A percentile compares a stretch with the other conserved stretches of the same genome.
phyloP scores from a whole-genome alignment of 768 basidiomycete genomes.

The Lentinula edodes region DNA sequence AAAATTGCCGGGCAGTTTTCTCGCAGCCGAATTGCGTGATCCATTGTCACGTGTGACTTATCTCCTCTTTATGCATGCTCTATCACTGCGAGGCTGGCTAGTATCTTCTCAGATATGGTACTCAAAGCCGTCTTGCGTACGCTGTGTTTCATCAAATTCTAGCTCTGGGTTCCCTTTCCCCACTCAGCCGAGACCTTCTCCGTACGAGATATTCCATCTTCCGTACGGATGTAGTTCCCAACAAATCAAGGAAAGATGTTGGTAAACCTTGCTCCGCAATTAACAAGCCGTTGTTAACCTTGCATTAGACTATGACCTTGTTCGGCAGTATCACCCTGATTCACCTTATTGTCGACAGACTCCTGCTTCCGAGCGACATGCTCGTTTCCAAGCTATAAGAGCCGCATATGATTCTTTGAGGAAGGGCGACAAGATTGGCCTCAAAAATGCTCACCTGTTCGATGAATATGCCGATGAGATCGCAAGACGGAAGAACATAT shows the following conservation, averaged over 20 bases:
- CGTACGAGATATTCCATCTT: constrained; percentile 36
- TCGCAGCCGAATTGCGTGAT: not conserved
- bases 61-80: not conserved
- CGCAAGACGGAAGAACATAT: constrained; percentile 38
- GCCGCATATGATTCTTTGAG: constrained; percentile 58
- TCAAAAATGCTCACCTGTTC: constrained; percentile 17
- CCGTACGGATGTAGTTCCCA: constrained; percentile 23
- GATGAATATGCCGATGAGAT: constrained; percentile 50
- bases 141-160: not conserved
- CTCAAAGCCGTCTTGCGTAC: not conserved
- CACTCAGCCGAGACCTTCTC: constrained; percentile 23
- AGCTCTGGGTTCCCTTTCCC: constrained; percentile 15
- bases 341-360: constrained; percentile 37
- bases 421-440: constrained; percentile 23
- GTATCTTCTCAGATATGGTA: not conserved
- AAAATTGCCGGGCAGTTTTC: not conserved
- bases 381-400: constrained; percentile 59
- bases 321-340: constrained; percentile 69
- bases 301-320: constrained; percentile 64
- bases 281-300: not conserved
- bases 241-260: constrained; percentile 33
- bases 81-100: not conserved
- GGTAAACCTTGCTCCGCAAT: constrained; percentile 3
- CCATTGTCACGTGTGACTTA: not conserved
- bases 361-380: constrained; percentile 41